Conservation (phyloP, 2,329 filamentous ascomycete genomes). For the Arthrobotrys sinensis region DNA sequence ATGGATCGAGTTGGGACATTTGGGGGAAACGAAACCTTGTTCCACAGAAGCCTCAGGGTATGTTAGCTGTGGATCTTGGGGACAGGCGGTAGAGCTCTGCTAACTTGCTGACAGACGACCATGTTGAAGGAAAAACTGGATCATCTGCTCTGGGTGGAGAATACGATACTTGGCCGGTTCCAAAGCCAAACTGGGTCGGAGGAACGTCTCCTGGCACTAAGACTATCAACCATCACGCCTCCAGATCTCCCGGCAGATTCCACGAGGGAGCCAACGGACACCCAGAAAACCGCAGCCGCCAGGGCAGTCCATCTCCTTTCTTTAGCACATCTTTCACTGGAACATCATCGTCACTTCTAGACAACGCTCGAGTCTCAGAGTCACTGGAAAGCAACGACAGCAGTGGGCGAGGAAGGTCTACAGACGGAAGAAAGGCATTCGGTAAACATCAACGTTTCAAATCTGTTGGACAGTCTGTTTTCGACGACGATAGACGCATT, state of each 20-base stretch:
- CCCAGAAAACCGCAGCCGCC: slow-evolving; percentile 53
- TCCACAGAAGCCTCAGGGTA: slow-evolving; percentile 52
- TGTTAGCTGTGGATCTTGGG: slow-evolving; percentile 4
- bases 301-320: slow-evolving; percentile 56
- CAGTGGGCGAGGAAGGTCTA: slow-evolving; percentile 51
- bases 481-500: slow-evolving; percentile 59
- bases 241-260: slow-evolving; percentile 63
- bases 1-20: slow-evolving; percentile 59
- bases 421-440: slow-evolving; percentile 55
- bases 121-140: slow-evolving; percentile 64
- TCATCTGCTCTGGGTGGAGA: slow-evolving; percentile 63
- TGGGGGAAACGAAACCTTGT: slow-evolving; percentile 55
- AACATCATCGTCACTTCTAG: slow-evolving; percentile 49
- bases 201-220: slow-evolving; percentile 63
- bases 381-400: slow-evolving; percentile 51
- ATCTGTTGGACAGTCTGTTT: slow-evolving; percentile 59
- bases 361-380: slow-evolving; percentile 55
- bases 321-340: slow-evolving; percentile 57
- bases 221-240: slow-evolving; percentile 59
- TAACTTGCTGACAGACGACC: slow-evolving; percentile 38
- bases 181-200: slow-evolving; percentile 63
- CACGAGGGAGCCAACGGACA: slow-evolving; percentile 58
- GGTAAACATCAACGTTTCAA: slow-evolving; percentile 59
- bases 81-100: background rate
- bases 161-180: slow-evolving; percentile 63